Evolutionary conservation across 495 filamentous ascomycete species (phyloP).

Genomic region (Lepidopterella palustris): DNA sequence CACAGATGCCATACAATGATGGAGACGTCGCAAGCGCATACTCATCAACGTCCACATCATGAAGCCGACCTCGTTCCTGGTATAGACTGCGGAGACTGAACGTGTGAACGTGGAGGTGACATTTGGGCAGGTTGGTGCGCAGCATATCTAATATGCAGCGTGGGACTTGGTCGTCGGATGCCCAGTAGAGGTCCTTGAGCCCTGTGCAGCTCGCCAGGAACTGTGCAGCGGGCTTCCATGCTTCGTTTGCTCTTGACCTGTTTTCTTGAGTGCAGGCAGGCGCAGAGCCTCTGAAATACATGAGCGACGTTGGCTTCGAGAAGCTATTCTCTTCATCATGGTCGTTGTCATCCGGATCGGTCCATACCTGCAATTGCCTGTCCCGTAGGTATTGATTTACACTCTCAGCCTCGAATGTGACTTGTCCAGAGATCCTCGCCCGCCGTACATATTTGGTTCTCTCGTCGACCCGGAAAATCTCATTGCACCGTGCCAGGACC

Average conservation of each 20-base stretch:
- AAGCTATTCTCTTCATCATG: background rate
- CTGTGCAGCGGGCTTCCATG: background rate
- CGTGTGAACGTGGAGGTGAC: constrained; percentile 2
- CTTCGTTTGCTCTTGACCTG: background rate
- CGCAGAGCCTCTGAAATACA: background rate
- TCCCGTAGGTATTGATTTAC: background rate
- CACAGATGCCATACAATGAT: constrained; percentile 6
- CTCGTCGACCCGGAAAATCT: background rate
- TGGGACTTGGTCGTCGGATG: constrained; percentile 2
- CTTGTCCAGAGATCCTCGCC: background rate
- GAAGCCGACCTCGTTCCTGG: background rate
- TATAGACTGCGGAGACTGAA: constrained; percentile 12
- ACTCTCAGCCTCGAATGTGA: background rate
- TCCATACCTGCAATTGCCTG: background rate
- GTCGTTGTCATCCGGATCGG: background rate
- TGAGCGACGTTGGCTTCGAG: background rate
- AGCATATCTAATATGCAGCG: constrained; percentile 5
- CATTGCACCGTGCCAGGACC: background rate
- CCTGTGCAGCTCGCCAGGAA: background rate
- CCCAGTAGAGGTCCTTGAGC: constrained; percentile 5
- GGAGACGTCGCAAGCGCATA: constrained; percentile 9
- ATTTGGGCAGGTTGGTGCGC: background rate
- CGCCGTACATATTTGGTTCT: background rate
- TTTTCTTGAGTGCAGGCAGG: background rate
- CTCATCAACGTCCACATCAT: constrained; percentile 8